Evolutionary conservation across 2,329 filamentous ascomycete species (phyloP).

Genomic region (Cercospora nicotianae): DNA sequence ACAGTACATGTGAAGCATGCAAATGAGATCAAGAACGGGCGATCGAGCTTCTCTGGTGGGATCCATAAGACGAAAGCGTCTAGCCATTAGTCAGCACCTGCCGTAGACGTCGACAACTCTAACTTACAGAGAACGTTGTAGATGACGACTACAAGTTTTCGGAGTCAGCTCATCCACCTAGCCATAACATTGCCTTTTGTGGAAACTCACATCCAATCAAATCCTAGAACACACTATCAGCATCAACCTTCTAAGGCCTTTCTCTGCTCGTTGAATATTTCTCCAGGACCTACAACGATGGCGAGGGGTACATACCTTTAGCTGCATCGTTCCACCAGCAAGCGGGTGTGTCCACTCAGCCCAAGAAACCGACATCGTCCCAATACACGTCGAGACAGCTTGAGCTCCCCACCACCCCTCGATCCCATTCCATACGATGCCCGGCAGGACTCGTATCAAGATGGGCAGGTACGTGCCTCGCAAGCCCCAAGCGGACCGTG

Average conservation of each 20-base stretch:
- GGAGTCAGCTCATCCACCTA: neutral
- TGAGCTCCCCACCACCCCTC: slow-evolving; percentile 22
- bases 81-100: neutral
- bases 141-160: slow-evolving; percentile 9
- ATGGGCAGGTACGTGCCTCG: slow-evolving; percentile 19
- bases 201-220: slow-evolving; percentile 18
- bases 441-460: slow-evolving; percentile 20
- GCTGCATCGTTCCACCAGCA: slow-evolving; percentile 19
- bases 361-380: slow-evolving; percentile 19
- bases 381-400: slow-evolving; percentile 21
- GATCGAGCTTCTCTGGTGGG: slow-evolving; percentile 19
- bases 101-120: no score
- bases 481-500: slow-evolving; percentile 16
- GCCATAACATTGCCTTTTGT: neutral
- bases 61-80: slow-evolving; percentile 19
- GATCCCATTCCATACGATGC: slow-evolving; percentile 22
- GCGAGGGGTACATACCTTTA: neutral
- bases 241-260: no score
- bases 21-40: slow-evolving; percentile 19
- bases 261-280: no score
- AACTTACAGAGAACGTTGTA: slow-evolving; percentile 19
- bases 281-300: no score
- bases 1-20: slow-evolving; percentile 18
- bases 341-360: slow-evolving; percentile 20
- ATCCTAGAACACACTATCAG: slow-evolving; percentile 2